phyloP scores from a whole-genome alignment of 139 green algal species.

The Desmodesmus armatus region DNA sequence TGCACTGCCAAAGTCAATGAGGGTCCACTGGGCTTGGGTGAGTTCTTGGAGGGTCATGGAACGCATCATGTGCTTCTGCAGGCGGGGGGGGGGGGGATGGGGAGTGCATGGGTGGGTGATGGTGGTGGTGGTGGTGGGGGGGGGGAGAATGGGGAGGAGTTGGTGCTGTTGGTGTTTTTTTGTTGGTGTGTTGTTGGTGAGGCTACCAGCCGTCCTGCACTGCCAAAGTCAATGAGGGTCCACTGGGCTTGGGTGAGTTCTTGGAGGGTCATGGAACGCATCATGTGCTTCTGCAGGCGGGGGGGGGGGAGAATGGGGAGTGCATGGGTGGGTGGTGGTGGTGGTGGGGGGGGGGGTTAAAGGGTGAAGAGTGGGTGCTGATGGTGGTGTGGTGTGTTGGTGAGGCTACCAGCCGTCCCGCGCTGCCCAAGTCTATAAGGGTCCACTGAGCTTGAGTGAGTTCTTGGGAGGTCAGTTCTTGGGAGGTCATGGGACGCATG shows the following conservation, averaged over 20 bases:
- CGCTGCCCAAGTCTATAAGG: background rate
- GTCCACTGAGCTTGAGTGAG: background rate
- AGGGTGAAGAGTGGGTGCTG: background rate
- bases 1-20: conserved; percentile 23
- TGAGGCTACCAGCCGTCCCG: background rate
- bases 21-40: conserved; percentile 3
- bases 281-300: background rate
- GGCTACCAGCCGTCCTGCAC: background rate
- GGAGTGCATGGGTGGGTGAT: background rate
- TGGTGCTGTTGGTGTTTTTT: background rate
- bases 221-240: background rate
- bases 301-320: background rate
- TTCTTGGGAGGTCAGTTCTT: too few relatives aligned
- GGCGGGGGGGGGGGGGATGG: background rate
- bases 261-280: background rate
- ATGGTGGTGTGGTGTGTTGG: background rate
- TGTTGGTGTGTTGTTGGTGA: background rate
- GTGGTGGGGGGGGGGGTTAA: background rate
- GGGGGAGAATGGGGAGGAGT: background rate
- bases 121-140: background rate
- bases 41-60: conserved; percentile 6
- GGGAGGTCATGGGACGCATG: background rate
- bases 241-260: background rate
- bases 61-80: background rate
- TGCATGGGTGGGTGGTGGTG: background rate